Conservation (phyloP, 2,329 filamentous ascomycete genomes). For the Blastomyces emzantsi region DNA sequence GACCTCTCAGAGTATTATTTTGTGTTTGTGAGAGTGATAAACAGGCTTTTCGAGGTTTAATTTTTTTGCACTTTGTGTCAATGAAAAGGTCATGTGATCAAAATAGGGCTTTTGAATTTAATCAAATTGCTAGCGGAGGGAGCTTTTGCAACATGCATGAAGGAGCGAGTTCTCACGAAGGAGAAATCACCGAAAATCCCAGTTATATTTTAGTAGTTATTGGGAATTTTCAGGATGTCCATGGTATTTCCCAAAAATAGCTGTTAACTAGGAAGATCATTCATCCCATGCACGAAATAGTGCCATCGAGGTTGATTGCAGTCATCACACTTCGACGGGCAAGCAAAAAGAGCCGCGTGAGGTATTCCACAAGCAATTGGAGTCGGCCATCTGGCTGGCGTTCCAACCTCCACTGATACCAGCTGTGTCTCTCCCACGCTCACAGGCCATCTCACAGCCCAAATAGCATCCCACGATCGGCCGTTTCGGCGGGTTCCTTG, state of each 20-base stretch:
- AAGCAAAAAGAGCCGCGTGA: neutral
- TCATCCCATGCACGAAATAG: neutral
- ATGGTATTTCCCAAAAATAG: neutral
- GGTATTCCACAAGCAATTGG: neutral
- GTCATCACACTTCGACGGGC: neutral
- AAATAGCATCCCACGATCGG: constrained; percentile 1
- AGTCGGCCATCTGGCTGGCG: neutral
- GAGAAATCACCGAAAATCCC: neutral
- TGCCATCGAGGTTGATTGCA: neutral
- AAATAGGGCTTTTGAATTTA: neutral
- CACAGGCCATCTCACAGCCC: neutral
- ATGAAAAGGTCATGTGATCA: neutral
- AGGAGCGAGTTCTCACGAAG: neutral
- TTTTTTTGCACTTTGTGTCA: too few relatives aligned
- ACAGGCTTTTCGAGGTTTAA: neutral
- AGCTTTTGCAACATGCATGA: neutral
- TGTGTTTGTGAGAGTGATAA: neutral
- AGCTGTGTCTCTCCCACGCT: neutral
- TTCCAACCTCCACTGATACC: neutral
- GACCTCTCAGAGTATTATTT: neutral
- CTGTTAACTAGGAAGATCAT: neutral
- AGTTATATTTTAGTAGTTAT: neutral
- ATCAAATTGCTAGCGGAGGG: neutral
- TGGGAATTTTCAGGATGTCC: neutral
- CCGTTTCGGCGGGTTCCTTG: constrained; percentile 15